Percentiles rank a stretch among this genome's conserved stretches.
These are phyloP conservation scores for Eimeria necatrix DNA, from an alignment of 169 alveolate genomes.

Conservation along the genomic window DNA sequence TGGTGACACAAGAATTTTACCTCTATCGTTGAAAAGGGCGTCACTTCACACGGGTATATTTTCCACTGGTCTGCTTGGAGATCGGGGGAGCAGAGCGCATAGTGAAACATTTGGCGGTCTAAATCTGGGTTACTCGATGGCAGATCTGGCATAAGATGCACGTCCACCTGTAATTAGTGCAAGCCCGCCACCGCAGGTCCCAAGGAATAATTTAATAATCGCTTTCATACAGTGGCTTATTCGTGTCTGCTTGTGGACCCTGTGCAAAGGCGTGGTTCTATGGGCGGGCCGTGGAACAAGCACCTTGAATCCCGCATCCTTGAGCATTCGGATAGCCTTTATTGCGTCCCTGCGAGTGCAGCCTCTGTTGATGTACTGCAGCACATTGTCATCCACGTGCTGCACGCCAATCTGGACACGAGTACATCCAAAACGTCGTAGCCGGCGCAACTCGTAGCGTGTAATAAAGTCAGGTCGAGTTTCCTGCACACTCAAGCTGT, in stretches of 20 bases:
- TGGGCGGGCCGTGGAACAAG: background rate
- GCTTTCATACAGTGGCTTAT: background rate
- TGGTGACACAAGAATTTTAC: constrained; percentile 34
- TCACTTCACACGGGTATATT: constrained; percentile 96
- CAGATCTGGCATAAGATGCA: constrained; percentile 97
- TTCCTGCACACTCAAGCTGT: constrained; percentile 83
- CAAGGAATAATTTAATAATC: background rate
- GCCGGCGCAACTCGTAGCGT: constrained; percentile 88
- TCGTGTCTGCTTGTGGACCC: no score
- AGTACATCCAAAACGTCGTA: constrained; percentile 95
- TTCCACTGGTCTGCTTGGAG: constrained; percentile 98
- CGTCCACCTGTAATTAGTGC: constrained; percentile 89
- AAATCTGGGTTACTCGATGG: constrained; percentile 91
- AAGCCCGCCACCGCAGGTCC: background rate
- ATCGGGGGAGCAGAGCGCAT: constrained; percentile 89
- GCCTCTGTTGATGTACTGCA: constrained; percentile 91
- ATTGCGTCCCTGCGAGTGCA: constrained; percentile 90
- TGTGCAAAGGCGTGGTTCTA: background rate
- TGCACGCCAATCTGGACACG: constrained; percentile 97
- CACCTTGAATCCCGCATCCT: constrained; percentile 94
- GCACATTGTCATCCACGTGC: constrained; percentile 93
- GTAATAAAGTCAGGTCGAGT: constrained; percentile 96
- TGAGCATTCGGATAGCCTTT: constrained; percentile 92
- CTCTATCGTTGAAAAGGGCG: constrained; percentile 95
- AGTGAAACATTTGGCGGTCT: constrained; percentile 94